Conservation (phyloP, 2,329 filamentous ascomycete genomes). For the Aspergillus brasiliensis region DNA sequence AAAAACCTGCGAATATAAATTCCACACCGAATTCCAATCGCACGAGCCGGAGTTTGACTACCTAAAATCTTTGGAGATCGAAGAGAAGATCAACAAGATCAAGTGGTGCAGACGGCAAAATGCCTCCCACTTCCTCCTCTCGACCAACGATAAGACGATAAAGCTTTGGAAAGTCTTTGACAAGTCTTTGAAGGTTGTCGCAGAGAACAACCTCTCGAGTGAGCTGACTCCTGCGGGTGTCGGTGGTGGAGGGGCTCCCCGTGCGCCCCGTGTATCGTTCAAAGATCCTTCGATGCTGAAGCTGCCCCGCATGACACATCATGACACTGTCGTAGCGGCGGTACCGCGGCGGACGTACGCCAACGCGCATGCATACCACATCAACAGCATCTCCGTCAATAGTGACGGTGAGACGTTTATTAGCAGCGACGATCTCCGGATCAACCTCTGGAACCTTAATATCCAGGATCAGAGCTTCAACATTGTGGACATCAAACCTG, state of each 20-base stretch:
- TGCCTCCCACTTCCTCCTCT: slow-evolving; percentile 95
- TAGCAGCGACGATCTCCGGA: slow-evolving; percentile 94
- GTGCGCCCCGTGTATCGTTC: slow-evolving; percentile 73
- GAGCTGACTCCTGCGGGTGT: slow-evolving; percentile 78
- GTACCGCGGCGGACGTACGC: slow-evolving; percentile 95
- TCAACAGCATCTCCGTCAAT: slow-evolving; percentile 99
- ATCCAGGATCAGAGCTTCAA: slow-evolving; percentile 99
- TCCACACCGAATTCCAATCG: slow-evolving; percentile 99
- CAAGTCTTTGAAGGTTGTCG: slow-evolving; percentile 97
- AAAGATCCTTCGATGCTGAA: slow-evolving; percentile 81
- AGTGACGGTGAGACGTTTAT: slow-evolving; percentile 99
- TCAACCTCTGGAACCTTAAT: slow-evolving; percentile 99
- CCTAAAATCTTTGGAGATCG: slow-evolving; percentile 97
- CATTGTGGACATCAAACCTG: slow-evolving; percentile 99
- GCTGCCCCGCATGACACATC: slow-evolving; percentile 92
- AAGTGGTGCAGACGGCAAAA: slow-evolving; percentile 99
- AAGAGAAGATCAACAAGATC: slow-evolving; percentile 99
- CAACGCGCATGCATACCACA: slow-evolving; percentile 98
- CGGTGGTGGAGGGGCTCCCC: slow-evolving; percentile 73
- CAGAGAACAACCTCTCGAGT: slow-evolving; percentile 96
- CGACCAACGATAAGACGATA: slow-evolving; percentile 99
- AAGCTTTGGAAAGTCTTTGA: slow-evolving; percentile 99
- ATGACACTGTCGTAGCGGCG: slow-evolving; percentile 96
- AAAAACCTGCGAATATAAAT: slow-evolving; percentile 99
- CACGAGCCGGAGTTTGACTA: slow-evolving; percentile 99